phyloP scores from a whole-genome alignment of 148 eudicot species.

The Diospyros lotus region DNA sequence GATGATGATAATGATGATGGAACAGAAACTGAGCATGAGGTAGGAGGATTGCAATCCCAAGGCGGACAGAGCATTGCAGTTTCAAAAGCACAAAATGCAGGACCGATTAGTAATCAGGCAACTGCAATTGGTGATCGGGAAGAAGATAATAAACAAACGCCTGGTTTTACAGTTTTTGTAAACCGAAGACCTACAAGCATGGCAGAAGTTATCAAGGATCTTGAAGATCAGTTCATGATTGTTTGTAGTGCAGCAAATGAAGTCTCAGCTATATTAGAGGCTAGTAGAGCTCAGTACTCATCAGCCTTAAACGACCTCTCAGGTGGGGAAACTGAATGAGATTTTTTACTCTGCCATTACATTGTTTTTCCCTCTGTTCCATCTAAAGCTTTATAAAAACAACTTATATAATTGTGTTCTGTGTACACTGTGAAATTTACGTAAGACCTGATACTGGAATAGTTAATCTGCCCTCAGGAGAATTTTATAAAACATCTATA shows the following conservation, averaged over 20 bases:
- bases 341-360: neutral
- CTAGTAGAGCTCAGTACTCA: conserved; percentile 63
- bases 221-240: conserved; percentile 68
- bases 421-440: neutral
- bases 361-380: neutral
- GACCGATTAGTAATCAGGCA: conserved; percentile 58
- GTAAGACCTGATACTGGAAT: neutral
- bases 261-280: conserved; percentile 69
- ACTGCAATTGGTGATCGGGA: conserved; percentile 39
- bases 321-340: conserved; percentile 31
- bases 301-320: conserved; percentile 57
- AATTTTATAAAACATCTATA: neutral
- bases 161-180: conserved; percentile 88
- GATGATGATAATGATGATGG: conserved; percentile 50
- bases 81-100: conserved; percentile 42
- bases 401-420: neutral
- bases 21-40: conserved; percentile 38
- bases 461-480: neutral
- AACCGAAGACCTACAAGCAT: conserved; percentile 90
- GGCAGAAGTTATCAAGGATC: conserved; percentile 89
- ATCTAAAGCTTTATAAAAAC: neutral
- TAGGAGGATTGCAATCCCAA: conserved; percentile 28
- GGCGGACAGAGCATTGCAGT: conserved; percentile 35
- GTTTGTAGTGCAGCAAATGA: conserved; percentile 63
- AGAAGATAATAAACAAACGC: conserved; percentile 60